Conservation (phyloP, 305 asterid genomes). For the Ilex paraguariensis region DNA sequence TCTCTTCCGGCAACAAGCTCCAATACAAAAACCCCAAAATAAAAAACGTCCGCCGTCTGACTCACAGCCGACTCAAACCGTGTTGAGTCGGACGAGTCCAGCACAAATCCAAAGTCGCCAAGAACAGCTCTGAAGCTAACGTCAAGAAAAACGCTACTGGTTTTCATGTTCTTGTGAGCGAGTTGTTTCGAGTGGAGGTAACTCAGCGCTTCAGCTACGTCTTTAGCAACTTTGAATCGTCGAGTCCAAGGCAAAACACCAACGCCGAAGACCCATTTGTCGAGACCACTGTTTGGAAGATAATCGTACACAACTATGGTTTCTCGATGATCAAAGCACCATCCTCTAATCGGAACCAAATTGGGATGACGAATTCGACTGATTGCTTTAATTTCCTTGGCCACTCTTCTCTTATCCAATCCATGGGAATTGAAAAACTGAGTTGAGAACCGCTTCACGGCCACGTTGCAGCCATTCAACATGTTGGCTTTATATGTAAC, state of each 20-base stretch:
- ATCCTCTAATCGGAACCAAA: slow-evolving; percentile 58
- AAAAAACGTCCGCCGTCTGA: slow-evolving; percentile 62
- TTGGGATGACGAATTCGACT: slow-evolving; percentile 72
- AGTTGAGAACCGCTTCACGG: slow-evolving; percentile 42
- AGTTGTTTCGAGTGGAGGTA: slow-evolving; percentile 54
- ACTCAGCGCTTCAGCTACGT: slow-evolving; percentile 51
- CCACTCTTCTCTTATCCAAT: slow-evolving; percentile 33
- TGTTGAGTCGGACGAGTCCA: slow-evolving; percentile 42
- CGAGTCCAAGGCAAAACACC: slow-evolving; percentile 75
- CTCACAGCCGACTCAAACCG: slow-evolving; percentile 61
- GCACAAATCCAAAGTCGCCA: slow-evolving; percentile 63
- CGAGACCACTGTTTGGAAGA: slow-evolving; percentile 62
- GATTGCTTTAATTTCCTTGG: slow-evolving; percentile 46
- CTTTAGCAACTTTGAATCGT: slow-evolving; percentile 59
- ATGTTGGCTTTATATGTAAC: slow-evolving; percentile 50
- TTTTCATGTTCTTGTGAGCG: slow-evolving; percentile 72
- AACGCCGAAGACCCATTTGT: slow-evolving; percentile 65
- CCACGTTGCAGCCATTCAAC: slow-evolving; percentile 47
- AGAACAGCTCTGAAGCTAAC: slow-evolving; percentile 65
- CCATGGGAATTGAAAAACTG: slow-evolving; percentile 24
- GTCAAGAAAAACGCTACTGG: slow-evolving; percentile 64
- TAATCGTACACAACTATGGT: slow-evolving; percentile 55
- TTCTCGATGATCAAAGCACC: slow-evolving; percentile 67
- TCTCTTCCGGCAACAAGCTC: slow-evolving; percentile 57
- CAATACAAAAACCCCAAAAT: slow-evolving; percentile 46